Evolutionary conservation across 345 rosid genomes (phyloP), one percentile per base, ranked within the genome.

Genomic region (Acer saccharum): DNA sequence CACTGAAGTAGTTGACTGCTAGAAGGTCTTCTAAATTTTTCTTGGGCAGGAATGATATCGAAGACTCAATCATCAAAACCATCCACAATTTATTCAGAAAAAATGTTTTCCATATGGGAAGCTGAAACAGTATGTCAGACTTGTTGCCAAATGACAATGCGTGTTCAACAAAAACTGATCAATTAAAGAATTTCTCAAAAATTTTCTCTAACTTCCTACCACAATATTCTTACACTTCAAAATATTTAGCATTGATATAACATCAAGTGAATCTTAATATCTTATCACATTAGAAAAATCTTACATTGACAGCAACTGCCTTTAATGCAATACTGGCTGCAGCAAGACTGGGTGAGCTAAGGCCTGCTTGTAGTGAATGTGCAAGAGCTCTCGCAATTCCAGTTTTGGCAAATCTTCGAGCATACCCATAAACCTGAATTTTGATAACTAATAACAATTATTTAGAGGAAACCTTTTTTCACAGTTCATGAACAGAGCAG

Each of bases 371-470:
- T 18, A 96, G 84, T 75, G 95, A 90, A 44, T 88, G 88, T 4
- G 89, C 86, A 74, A 96, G 97, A 75, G 93, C 83, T 83, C 61
- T 82, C 10, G 95, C 90, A 76, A 92, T 87, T 62, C 98, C 97
- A 77, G 85, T 82, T 82, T 92, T 94, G 14, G 98, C 97, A 76
- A 96, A 96, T 80, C 84, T 88, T 39, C 97, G 85, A 5, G 98
- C 98, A 86, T 96, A 91, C 78, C 97, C 93, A 87, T 92, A 96
- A 66, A 96, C 99, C 99, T 94, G 85, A 82, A 83, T 20, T 55
- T 68, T 41, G 52, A 39, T 68, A 12, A 23, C 46, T 18, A 35
- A 41, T 27, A 43, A 29, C 13, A 18, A 32, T 74, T 48, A 74
- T 25, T 46, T 64, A 4, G 16, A 16, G 23, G 14, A 69, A 46